Evolutionary conservation across 306 rosid genomes (phyloP).

Genomic region (Cucurbita pepo): DNA sequence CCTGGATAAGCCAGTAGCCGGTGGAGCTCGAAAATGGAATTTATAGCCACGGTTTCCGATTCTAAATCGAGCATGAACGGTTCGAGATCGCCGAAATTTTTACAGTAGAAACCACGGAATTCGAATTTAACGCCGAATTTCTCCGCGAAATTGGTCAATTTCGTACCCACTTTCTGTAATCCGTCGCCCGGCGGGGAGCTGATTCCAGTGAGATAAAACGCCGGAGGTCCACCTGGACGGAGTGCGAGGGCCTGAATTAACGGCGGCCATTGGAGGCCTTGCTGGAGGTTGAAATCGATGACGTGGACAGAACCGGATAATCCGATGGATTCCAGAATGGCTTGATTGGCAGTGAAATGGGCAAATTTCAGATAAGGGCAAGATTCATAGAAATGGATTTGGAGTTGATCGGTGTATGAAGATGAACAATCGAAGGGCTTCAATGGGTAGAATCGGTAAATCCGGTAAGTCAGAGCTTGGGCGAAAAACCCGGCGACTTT

Average conservation of each 20-base stretch:
- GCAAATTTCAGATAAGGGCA: constrained; percentile 78
- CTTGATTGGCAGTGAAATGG: constrained; percentile 87
- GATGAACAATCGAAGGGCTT: constrained; percentile 24
- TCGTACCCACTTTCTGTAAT: constrained; percentile 58
- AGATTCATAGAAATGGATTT: constrained; percentile 71
- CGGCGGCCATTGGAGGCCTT: constrained; percentile 96
- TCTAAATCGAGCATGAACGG: constrained; percentile 48
- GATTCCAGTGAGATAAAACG: constrained; percentile 63
- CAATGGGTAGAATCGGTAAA: constrained; percentile 36
- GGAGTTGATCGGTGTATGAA: constrained; percentile 35
- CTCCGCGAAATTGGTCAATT: constrained; percentile 52
- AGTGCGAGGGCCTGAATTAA: constrained; percentile 70
- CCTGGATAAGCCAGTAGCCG: constrained; percentile 40
- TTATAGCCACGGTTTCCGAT: constrained; percentile 43
- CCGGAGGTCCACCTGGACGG: constrained; percentile 65
- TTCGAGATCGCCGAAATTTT: constrained; percentile 55
- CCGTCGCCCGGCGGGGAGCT: constrained; percentile 66
- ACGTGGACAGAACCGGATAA: constrained; percentile 49
- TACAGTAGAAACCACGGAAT: constrained; percentile 52
- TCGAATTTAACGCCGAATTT: constrained; percentile 49
- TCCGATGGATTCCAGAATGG: constrained; percentile 62
- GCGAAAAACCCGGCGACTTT: constrained; percentile 68
- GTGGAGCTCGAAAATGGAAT: constrained; percentile 70
- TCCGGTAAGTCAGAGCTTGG: constrained; percentile 40
- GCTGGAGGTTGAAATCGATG: constrained; percentile 63